These are phyloP conservation scores for Coffea humblotiana DNA, from an alignment of 305 asterid genomes.

Conservation along the genomic window DNA sequence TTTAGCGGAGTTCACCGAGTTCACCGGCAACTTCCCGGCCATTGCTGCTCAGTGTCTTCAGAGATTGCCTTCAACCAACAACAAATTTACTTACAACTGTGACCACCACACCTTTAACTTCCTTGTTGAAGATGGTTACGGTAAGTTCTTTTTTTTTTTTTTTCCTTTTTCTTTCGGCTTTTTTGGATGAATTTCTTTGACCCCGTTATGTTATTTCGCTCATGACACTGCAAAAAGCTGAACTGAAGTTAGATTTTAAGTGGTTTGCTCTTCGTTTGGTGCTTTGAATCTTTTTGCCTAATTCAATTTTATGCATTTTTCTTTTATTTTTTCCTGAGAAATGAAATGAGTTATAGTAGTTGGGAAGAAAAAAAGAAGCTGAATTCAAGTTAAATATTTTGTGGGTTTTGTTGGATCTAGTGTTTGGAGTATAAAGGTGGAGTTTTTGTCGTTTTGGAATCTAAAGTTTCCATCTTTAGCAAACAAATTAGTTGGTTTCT, in stretches of 20 bases:
- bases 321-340: slow-evolving; percentile 10
- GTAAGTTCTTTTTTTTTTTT: slow-evolving; percentile 28
- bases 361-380: background rate
- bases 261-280: background rate
- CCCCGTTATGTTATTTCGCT: background rate
- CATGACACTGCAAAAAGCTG: background rate
- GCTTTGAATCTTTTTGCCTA: slow-evolving; percentile 4
- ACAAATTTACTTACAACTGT: slow-evolving; percentile 82
- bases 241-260: background rate
- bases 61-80: slow-evolving; percentile 71
- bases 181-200: slow-evolving; percentile 1
- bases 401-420: slow-evolving; percentile 57
- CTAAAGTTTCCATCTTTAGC: slow-evolving; percentile 12
- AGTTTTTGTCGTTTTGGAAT: slow-evolving; percentile 21
- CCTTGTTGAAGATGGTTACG: slow-evolving; percentile 88
- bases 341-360: background rate
- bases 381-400: slow-evolving; percentile 22
- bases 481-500: background rate
- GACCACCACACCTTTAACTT: slow-evolving; percentile 90
- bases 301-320: slow-evolving; percentile 9
- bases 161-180: background rate
- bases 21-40: slow-evolving; percentile 93
- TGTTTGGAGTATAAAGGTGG: slow-evolving; percentile 26
- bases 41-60: slow-evolving; percentile 93
- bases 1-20: slow-evolving; percentile 83